A percentile compares a stretch with the other conserved stretches of the same genome.
These are phyloP conservation scores for Vickermania ingenoplastis DNA, from an alignment of 208 protist genomes.

Conservation along the genomic window DNA sequence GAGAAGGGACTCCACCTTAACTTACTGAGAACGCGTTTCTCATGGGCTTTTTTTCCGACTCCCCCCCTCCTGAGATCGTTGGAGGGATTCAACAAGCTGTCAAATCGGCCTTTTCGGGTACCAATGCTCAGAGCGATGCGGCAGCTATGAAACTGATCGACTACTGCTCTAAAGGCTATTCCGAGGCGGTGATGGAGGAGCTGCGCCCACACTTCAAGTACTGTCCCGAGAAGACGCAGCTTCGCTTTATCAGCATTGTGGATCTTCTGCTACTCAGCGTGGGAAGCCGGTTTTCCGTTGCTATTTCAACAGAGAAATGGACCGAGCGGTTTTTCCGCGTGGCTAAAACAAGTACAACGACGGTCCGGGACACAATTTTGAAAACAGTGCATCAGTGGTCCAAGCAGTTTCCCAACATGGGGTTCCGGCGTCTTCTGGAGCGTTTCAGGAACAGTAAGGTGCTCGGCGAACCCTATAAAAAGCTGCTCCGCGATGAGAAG, in stretches of 20 bases:
- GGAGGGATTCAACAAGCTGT: slow-evolving; percentile 19
- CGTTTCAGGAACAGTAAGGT: slow-evolving; percentile 65
- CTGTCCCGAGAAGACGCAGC: slow-evolving; percentile 41
- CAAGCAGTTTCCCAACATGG: slow-evolving; percentile 62
- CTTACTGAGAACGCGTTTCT: too few relatives aligned
- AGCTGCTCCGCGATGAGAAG: slow-evolving; percentile 25
- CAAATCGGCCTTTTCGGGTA: slow-evolving; percentile 17
- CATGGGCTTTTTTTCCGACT: background rate
- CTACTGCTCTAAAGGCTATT: slow-evolving; percentile 56
- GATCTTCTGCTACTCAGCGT: slow-evolving; percentile 68
- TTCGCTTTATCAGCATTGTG: slow-evolving; percentile 60
- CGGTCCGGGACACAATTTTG: slow-evolving; percentile 70
- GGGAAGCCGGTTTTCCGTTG: slow-evolving; percentile 55
- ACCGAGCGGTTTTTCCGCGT: slow-evolving; percentile 80
- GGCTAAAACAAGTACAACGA: slow-evolving; percentile 42
- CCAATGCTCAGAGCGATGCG: slow-evolving; percentile 40
- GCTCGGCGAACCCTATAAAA: slow-evolving; percentile 50
- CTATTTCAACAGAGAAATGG: slow-evolving; percentile 83
- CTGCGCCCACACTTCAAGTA: slow-evolving; percentile 73
- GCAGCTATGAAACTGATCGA: slow-evolving; percentile 36
- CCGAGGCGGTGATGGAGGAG: slow-evolving; percentile 50
- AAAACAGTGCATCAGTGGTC: slow-evolving; percentile 61
- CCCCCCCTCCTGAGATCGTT: background rate
- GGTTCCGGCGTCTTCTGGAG: slow-evolving; percentile 60
- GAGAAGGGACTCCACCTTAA: too few relatives aligned